These are phyloP conservation scores for Aspergillus ellipticus DNA, from an alignment of 495 filamentous ascomycete species.

Conservation along the genomic window DNA sequence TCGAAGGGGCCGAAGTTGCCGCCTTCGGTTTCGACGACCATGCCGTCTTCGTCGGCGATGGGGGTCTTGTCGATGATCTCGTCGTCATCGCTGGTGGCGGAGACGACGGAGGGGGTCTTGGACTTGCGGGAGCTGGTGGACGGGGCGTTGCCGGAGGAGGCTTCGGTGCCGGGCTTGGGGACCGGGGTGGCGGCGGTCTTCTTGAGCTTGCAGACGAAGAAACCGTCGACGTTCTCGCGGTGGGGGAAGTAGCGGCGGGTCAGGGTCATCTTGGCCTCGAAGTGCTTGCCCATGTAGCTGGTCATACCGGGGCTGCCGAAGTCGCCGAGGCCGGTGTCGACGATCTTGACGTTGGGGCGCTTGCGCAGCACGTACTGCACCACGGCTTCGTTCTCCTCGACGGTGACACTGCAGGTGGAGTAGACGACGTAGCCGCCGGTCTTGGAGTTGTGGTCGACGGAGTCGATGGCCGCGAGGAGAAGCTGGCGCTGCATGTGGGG, in stretches of 20 bases:
- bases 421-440: conserved; percentile 94
- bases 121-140: conserved; percentile 16
- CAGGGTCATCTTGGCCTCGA: conserved; percentile 78
- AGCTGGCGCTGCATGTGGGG: conserved; percentile 94
- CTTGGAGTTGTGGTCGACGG: conserved; percentile 76
- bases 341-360: conserved; percentile 88
- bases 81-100: conserved; percentile 22
- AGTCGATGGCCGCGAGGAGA: conserved; percentile 89
- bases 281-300: conserved; percentile 81
- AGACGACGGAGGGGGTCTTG: conserved; percentile 17
- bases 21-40: conserved; percentile 27
- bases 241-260: conserved; percentile 92
- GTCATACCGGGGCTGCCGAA: conserved; percentile 92
- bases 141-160: conserved; percentile 19
- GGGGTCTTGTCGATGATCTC: conserved; percentile 45
- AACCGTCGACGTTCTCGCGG: conserved; percentile 94
- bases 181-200: conserved; percentile 75
- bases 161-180: conserved; percentile 40
- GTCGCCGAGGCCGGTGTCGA: conserved; percentile 80
- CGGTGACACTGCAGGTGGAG: conserved; percentile 86
- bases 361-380: conserved; percentile 89
- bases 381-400: conserved; percentile 91
- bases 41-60: conserved; percentile 40
- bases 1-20: conserved; percentile 64
- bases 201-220: conserved; percentile 97